A percentile compares a stretch with the other conserved stretches of the same genome.
Conservation (phyloP, 1,139 yeast genomes). For the Groenewaldozyma auringiensis region DNA sequence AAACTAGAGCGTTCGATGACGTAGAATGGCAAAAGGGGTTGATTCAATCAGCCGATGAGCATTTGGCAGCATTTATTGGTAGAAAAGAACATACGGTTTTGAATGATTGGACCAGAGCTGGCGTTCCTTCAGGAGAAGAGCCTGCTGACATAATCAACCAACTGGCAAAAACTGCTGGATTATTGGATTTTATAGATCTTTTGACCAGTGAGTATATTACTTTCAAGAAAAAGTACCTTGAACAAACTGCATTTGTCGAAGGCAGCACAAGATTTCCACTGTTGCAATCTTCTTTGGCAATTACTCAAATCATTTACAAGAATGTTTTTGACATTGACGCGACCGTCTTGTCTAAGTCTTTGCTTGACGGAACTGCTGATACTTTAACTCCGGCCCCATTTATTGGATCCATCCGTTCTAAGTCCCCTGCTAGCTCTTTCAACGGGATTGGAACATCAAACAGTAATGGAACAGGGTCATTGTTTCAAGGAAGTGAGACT, state of each 20-base stretch:
- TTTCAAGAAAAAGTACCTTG: slow-evolving; percentile 24
- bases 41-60: slow-evolving; percentile 18
- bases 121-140: slow-evolving; percentile 18
- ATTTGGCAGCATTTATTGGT: slow-evolving; percentile 22
- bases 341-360: slow-evolving; percentile 3
- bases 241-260: slow-evolving; percentile 25
- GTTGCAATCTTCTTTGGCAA: slow-evolving; percentile 27
- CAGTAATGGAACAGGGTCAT: not conserved
- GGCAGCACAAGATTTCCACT: slow-evolving; percentile 32
- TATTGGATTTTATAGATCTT: slow-evolving; percentile 28
- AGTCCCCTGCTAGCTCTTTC: slow-evolving; percentile 6
- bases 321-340: slow-evolving; percentile 31
- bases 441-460: slow-evolving; percentile 1
- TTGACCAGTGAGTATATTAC: slow-evolving; percentile 21
- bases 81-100: slow-evolving; percentile 14
- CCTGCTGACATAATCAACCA: slow-evolving; percentile 22
- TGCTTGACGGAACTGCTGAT: slow-evolving; percentile 17
- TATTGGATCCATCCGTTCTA: slow-evolving; percentile 9
- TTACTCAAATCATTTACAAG: slow-evolving; percentile 26
- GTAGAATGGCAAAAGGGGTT: slow-evolving; percentile 18
- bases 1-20: slow-evolving; percentile 15
- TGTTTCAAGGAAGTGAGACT: not conserved
- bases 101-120: slow-evolving; percentile 26
- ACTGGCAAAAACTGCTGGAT: slow-evolving; percentile 25
- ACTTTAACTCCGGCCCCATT: slow-evolving; percentile 22